Percentiles rank a stretch among this genome's conserved stretches.
Conservation (phyloP, 257 asterid species). For the Linderniella brevidens region DNA sequence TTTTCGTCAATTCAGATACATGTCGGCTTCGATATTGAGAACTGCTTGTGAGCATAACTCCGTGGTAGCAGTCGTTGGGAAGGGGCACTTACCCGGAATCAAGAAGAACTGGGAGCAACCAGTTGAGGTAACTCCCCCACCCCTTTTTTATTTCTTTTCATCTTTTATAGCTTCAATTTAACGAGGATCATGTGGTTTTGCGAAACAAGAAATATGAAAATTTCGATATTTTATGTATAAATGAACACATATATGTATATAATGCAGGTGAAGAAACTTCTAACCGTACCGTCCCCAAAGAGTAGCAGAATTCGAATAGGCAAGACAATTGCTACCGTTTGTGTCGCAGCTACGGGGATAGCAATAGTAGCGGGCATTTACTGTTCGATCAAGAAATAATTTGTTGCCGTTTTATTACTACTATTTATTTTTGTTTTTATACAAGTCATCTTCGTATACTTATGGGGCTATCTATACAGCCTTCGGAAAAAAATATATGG, state of each 20-base stretch:
- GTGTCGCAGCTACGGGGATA: background rate
- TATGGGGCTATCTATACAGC: no score
- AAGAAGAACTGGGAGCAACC: slow-evolving; percentile 71
- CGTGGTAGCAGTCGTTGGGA: slow-evolving; percentile 90
- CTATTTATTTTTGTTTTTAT: no score
- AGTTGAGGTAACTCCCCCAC: slow-evolving; percentile 34
- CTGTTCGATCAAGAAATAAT: background rate
- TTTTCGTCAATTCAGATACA: slow-evolving; percentile 29
- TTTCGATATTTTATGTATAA: background rate
- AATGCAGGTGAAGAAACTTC: slow-evolving; percentile 2
- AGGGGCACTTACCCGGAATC: slow-evolving; percentile 79
- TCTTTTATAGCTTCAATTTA: background rate
- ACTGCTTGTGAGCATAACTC: slow-evolving; percentile 70
- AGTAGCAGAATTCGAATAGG: background rate
- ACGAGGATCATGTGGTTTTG: background rate
- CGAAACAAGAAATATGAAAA: no score
- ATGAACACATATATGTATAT: no score
- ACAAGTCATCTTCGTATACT: no score
- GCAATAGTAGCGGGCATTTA: slow-evolving; percentile 1
- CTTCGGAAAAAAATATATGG: no score
- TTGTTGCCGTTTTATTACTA: background rate
- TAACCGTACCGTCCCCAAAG: background rate
- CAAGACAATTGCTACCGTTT: background rate
- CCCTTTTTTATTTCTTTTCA: background rate
- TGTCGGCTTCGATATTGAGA: slow-evolving; percentile 55